A percentile compares a stretch with the other conserved stretches of the same genome.
Evolutionary conservation across 2,329 filamentous ascomycete genomes (phyloP).

Genomic region (Nannizzia gypsea): DNA sequence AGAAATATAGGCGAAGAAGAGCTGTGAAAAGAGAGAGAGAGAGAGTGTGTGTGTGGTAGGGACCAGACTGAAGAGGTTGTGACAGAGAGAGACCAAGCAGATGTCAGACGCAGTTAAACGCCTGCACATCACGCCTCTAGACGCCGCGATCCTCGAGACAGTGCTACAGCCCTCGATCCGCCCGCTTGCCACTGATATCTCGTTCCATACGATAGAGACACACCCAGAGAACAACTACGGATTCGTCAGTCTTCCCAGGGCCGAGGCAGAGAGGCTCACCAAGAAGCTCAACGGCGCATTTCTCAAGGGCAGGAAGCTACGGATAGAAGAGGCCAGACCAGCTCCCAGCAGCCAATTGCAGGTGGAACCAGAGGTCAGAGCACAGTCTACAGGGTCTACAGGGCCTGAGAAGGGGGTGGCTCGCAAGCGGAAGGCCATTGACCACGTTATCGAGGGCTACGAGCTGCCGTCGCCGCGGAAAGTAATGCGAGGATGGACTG

Average conservation of each 20-base stretch:
- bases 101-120: slow-evolving; percentile 36
- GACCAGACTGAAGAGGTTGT: too few relatives aligned
- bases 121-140: slow-evolving; percentile 82
- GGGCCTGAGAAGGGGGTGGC: slow-evolving; percentile 29
- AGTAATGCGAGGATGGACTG: slow-evolving; percentile 83
- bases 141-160: slow-evolving; percentile 57
- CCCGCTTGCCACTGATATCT: slow-evolving; percentile 61
- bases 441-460: slow-evolving; percentile 51
- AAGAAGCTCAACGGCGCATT: slow-evolving; percentile 82
- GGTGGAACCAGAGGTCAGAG: slow-evolving; percentile 19
- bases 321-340: slow-evolving; percentile 62
- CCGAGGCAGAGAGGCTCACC: slow-evolving; percentile 80
- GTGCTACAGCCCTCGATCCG: slow-evolving; percentile 59
- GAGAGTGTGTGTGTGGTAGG: too few relatives aligned
- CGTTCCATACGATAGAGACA: slow-evolving; percentile 74
- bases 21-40: too few relatives aligned
- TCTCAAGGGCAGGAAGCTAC: slow-evolving; percentile 73
- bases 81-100: not conserved
- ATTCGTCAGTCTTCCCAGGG: slow-evolving; percentile 67
- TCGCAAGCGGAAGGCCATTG: slow-evolving; percentile 43
- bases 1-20: too few relatives aligned
- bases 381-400: slow-evolving; percentile 30
- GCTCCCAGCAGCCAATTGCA: too few relatives aligned
- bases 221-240: slow-evolving; percentile 88
- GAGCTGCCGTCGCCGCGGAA: slow-evolving; percentile 62